Percentiles rank a stretch among this genome's conserved stretches.
Conservation (phyloP, 495 filamentous ascomycete species). For the Daldinia decipiens region DNA sequence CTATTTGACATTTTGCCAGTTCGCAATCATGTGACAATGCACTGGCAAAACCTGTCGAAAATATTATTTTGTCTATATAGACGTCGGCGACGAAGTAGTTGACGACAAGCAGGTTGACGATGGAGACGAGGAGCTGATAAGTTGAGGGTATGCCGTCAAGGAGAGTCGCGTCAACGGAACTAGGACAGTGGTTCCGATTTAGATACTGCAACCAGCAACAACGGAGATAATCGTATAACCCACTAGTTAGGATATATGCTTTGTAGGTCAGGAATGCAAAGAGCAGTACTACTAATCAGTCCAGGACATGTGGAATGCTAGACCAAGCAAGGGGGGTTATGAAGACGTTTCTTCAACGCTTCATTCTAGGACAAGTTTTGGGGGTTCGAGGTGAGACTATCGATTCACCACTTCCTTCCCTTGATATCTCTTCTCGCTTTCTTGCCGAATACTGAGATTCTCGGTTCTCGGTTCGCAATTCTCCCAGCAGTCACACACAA, state of each 20-base stretch:
- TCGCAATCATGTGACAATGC: neutral
- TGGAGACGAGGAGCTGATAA: neutral
- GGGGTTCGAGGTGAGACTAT: conserved; percentile 34
- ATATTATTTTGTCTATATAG: neutral
- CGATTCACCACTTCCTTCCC: conserved; percentile 29
- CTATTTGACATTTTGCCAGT: conserved; percentile 55
- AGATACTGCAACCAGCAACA: conserved; percentile 16
- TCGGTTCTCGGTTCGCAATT: neutral
- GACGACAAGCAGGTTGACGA: conserved; percentile 6
- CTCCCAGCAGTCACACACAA: conserved; percentile 32
- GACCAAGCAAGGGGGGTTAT: conserved; percentile 45
- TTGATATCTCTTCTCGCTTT: conserved; percentile 9
- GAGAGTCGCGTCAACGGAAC: neutral
- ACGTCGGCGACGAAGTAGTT: conserved; percentile 1
- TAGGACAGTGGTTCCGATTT: neutral
- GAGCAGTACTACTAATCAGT: conserved; percentile 35
- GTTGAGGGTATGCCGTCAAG: neutral
- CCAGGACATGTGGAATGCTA: conserved; percentile 46
- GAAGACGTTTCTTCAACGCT: conserved; percentile 44
- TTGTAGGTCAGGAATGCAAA: conserved; percentile 39
- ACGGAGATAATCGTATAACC: conserved; percentile 28
- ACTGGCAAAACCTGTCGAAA: neutral
- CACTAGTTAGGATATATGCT: conserved; percentile 18
- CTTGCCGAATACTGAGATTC: neutral
- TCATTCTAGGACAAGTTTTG: conserved; percentile 35